Base-by-base conservation (phyloP, 805 yeast genomes). In the Tetrapisispora nanseiensis region DNA sequence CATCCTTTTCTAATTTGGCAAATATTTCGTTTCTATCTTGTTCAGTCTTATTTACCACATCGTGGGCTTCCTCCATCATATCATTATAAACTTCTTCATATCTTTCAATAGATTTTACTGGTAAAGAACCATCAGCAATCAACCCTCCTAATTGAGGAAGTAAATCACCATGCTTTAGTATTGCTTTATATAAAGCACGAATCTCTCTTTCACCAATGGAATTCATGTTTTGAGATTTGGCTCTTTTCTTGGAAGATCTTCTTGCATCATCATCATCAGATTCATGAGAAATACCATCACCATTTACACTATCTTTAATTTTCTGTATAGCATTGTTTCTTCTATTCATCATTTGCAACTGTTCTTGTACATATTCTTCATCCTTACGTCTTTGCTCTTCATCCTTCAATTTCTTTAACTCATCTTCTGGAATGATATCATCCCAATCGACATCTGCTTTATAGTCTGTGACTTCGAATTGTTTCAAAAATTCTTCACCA, bases 361-460 rank as follows among this genome's bases (percentile, higher is more conserved):
- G 97, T 52, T 87, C 90, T 56, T 86, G 80, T 44, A 92, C 72
- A 56, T 78, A 89, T 49, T 78, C 82, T 49, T 90, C 97, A 51
- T 92, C 97, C 35, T 80, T 75, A 40, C 83, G 74, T 59, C 79
- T 82, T 70, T 82, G 80, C 59, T 92, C 98, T 43, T 87, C 95
- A 49, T 84, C 95, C 60, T 92, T 92, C 53, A 92, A 71, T 59
- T 83, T 86, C 46, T 78, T 74, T 49, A 94, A 70, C 62, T 92
- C 98, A 35, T 85, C 95, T 50, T 86, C 89, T 0, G 99, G 99
- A 55, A 92, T 92, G 52, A 92, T 92, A 62, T 92, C 99, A 67
- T 92, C 97, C 99, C 99, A 92, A 49, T 87, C 94, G 47, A 90
- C 87, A 62, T 90, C 96, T 1, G 98, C 97, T 67, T 92, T 92